These are phyloP conservation scores for Scedosporium dehoogii DNA, from an alignment of 2,329 filamentous ascomycete genomes.

Conservation along the genomic window DNA sequence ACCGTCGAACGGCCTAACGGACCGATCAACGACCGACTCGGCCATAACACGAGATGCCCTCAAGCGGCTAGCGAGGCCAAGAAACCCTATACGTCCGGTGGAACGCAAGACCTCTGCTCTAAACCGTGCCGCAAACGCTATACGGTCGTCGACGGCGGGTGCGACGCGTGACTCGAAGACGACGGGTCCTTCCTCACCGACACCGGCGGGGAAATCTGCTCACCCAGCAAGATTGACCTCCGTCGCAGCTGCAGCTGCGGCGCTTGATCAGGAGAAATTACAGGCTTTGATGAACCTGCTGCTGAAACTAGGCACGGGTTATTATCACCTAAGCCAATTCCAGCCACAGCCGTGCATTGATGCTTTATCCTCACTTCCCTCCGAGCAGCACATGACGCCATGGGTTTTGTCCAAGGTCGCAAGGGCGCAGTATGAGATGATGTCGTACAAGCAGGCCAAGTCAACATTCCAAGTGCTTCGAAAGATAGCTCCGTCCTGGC, in stretches of 20 bases:
- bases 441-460: slow-evolving; percentile 12
- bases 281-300: slow-evolving; percentile 8
- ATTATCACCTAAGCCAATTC: slow-evolving; percentile 13
- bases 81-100: slow-evolving; percentile 1
- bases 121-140: slow-evolving; percentile 1
- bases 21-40: slow-evolving; percentile 4
- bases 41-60: neutral
- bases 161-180: neutral
- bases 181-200: neutral
- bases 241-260: slow-evolving; percentile 2
- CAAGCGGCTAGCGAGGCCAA: slow-evolving; percentile 4
- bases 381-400: slow-evolving; percentile 13
- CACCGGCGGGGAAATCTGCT: neutral
- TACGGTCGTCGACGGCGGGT: neutral
- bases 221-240: slow-evolving; percentile 2
- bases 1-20: neutral
- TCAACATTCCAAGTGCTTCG: slow-evolving; percentile 12
- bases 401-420: slow-evolving; percentile 14
- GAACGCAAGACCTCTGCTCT: slow-evolving; percentile 4
- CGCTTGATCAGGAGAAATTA: slow-evolving; percentile 6
- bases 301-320: slow-evolving; percentile 10
- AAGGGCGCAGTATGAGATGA: slow-evolving; percentile 13
- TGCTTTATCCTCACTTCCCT: slow-evolving; percentile 10
- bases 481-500: slow-evolving; percentile 11
- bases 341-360: slow-evolving; percentile 11